A percentile compares a stretch with the other conserved stretches of the same genome.
Evolutionary conservation across 441 rosid species (phyloP).

Genomic region (Adansonia rubrostipa): DNA sequence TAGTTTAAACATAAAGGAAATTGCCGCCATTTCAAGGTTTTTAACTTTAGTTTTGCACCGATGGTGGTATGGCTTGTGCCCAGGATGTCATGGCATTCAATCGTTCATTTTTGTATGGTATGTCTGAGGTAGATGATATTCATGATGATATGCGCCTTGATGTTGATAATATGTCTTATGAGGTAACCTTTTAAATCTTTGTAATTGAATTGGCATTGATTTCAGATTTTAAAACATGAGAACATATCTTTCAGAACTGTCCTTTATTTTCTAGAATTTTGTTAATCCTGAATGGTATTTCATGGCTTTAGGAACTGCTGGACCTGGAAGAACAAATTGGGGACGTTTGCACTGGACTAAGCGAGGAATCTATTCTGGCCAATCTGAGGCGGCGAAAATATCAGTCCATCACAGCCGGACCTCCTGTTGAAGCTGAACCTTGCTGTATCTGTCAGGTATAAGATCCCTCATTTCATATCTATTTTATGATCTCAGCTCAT

Average conservation of each 20-base stretch:
- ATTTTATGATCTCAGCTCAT: no score
- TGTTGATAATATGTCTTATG: slow-evolving; percentile 42
- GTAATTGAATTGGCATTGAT: background rate
- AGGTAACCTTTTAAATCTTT: slow-evolving; percentile 28
- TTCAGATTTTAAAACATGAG: background rate
- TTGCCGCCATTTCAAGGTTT: background rate
- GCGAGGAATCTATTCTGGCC: slow-evolving; percentile 31
- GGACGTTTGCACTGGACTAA: slow-evolving; percentile 34
- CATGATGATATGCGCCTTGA: slow-evolving; percentile 40
- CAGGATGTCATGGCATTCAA: slow-evolving; percentile 32
- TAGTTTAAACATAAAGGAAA: background rate
- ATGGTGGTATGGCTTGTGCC: background rate
- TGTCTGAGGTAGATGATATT: slow-evolving; percentile 19
- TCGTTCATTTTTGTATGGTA: slow-evolving; percentile 9
- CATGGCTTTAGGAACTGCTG: slow-evolving; percentile 35
- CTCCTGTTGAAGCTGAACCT: slow-evolving; percentile 18
- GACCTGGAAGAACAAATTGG: slow-evolving; percentile 39
- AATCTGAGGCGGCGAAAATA: slow-evolving; percentile 28
- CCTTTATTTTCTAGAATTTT: background rate
- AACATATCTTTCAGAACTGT: no score
- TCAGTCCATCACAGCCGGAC: slow-evolving; percentile 4
- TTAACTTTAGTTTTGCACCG: background rate
- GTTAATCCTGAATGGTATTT: background rate
- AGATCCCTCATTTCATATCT: background rate
- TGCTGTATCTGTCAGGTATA: slow-evolving; percentile 53